These are phyloP conservation scores for Camelina hispida DNA, from an alignment of 345 rosid species.

Conservation along the genomic window DNA sequence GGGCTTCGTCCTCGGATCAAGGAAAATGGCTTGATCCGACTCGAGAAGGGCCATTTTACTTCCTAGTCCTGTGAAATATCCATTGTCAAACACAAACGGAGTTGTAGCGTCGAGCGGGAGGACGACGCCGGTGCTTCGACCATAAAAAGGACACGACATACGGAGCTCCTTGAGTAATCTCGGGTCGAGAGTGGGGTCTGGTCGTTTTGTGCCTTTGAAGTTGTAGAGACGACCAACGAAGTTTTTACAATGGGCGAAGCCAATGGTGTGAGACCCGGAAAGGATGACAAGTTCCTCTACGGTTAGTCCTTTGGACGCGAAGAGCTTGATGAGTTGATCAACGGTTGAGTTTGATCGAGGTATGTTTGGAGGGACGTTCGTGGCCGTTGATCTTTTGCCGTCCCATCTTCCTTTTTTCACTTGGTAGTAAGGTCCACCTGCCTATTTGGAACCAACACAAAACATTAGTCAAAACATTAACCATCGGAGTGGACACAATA, in stretches of 20 bases:
- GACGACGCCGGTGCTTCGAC: constrained; percentile 56
- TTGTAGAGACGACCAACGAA: constrained; percentile 67
- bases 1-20: constrained; percentile 65
- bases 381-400: constrained; percentile 68
- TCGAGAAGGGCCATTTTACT: constrained; percentile 65
- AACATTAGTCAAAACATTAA: not conserved
- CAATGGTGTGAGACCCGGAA: constrained; percentile 86
- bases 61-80: constrained; percentile 62
- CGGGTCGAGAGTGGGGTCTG: constrained; percentile 67
- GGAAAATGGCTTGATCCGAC: constrained; percentile 65
- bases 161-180: constrained; percentile 68
- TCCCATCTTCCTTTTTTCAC: constrained; percentile 90
- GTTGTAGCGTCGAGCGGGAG: constrained; percentile 79
- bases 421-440: constrained; percentile 83
- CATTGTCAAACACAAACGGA: constrained; percentile 73
- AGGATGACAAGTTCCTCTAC: constrained; percentile 70
- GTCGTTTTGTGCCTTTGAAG: constrained; percentile 57
- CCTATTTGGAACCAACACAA: constrained; percentile 24
- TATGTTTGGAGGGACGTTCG: constrained; percentile 56
- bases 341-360: constrained; percentile 72
- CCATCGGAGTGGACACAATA: not conserved
- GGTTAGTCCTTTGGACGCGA: constrained; percentile 71
- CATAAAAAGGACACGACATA: constrained; percentile 68
- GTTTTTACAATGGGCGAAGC: constrained; percentile 75
- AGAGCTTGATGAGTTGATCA: constrained; percentile 68